Base-by-base conservation (phyloP, 345 rosid genomes). In the Firmiana major region DNA sequence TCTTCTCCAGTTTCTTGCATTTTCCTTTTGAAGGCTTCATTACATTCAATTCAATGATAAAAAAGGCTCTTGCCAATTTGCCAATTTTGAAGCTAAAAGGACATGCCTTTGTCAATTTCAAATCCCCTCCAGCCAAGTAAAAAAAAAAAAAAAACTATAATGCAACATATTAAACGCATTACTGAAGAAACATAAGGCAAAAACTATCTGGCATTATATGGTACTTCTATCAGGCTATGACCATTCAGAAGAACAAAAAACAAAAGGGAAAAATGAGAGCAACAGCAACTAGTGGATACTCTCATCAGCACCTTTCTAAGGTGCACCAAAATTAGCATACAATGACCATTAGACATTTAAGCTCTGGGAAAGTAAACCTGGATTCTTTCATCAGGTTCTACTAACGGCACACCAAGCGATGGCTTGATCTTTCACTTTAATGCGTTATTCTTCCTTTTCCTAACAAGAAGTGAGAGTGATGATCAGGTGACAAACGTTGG, bases 391-490 rank as follows among this genome's bases (percentile, higher is more conserved):
- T 78, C 49, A n/a, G 72, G 78, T 66, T 77, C 75, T 26, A 49
- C 43, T 11, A 5, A 26, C 42, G 51, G 59, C 78, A 45, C 72
- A 36, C 75, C 77, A 48, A 42, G 40, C 42, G 51, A 46, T 38
- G 38, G 26, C 71, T 78, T 6, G 31, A 68, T 45, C 62, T 63
- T 57, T 55, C 71, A 71, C 73, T 49, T 67, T 70, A 75, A 63
- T 24, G 72, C 69, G 38, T 79, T 66, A 83, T 66, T 68, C 82
- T 73, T 75, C 83, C 81, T 45, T 80, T 74, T 81, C 87, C 89
- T 84, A 75, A 38, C 36, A 77, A 75, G 40, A 75, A n/a, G 75
- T 53, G 76, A 43, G 6, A 65, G 19, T 15, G 34, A 59, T 0
- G 28, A 76, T 79, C 80, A 74, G 64, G 43, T 22, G 34, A 31